Base-by-base conservation (phyloP, 2,329 filamentous ascomycete genomes). In the Chaetomiaceae sp. region DNA sequence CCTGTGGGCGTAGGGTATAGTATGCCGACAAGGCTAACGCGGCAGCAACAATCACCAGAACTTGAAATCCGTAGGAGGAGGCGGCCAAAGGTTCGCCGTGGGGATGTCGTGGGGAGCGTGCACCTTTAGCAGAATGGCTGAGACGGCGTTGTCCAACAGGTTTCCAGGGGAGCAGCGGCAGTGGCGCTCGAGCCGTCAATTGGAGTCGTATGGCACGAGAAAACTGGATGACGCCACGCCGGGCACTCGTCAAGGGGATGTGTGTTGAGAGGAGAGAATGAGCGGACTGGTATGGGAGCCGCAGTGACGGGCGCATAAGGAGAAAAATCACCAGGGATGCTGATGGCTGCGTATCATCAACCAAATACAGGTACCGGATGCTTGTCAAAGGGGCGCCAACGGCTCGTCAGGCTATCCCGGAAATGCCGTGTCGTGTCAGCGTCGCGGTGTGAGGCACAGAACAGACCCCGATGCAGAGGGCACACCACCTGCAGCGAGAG, bases 251-350 rank as follows among this genome's bases (percentile, higher is more conserved):
- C 29, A 26, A 14, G 29, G 40, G 36, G 17, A 17, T n/a, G 12
- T 40, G 27, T 15, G 46, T 20, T 20, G 46, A 47, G 27, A 30
- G 24, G 42, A 15, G 17, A 18, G 37, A 46, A 35, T 32, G 43
- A 29, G 48, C 34, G 24, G 34, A 27, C 29, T 24, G 44, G 22
- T 19, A 24, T 20, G 39, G 18, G 20, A 51, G 15, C 24, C 44
- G 40, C 39, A 44, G 42, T 35, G 45, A 42, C 37, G 45, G 30
- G 41, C 33, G 54, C 54, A 55, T 56, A 40, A 38, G 45, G 42
- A 45, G 29, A 19, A 29, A 41, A 30, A n/a, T n/a, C n/a, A n/a
- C 26, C 29, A 11, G 18, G 35, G 29, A 17, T 8, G 30, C 22
- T 19, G 19, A 22, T 30, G 18, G 38, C 17, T 41, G 38, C 29